Evolutionary conservation across 805 yeast species (phyloP).

Genomic region (Myxozyma geophila): DNA sequence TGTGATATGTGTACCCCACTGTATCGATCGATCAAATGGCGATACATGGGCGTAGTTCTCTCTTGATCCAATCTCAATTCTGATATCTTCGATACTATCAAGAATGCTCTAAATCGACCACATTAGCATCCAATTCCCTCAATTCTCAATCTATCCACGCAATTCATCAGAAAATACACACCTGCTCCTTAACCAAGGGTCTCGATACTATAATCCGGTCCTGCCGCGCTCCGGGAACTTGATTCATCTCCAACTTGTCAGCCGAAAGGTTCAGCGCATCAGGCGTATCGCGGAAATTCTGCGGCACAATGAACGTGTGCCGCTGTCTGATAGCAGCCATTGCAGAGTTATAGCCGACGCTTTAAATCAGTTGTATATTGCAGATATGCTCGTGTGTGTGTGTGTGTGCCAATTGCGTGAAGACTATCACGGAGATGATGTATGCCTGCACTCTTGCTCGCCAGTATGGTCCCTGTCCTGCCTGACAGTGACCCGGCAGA

Average conservation of each 20-base stretch:
- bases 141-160: not conserved
- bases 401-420: too few species aligned
- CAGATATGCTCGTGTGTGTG: too few species aligned
- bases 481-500: not conserved
- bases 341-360: not conserved
- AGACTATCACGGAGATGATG: too few species aligned
- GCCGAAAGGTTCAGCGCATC: slow-evolving; percentile 24
- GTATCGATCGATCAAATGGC: slow-evolving; percentile 30
- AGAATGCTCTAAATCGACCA: slow-evolving; percentile 11
- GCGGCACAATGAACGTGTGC: slow-evolving; percentile 33
- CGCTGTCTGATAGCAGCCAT: slow-evolving; percentile 28
- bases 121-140: not conserved
- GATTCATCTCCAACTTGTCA: slow-evolving; percentile 18
- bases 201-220: slow-evolving; percentile 19
- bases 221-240: slow-evolving; percentile 33
- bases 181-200: slow-evolving; percentile 17
- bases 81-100: slow-evolving; percentile 13
- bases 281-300: slow-evolving; percentile 27
- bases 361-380: too few species aligned
- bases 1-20: slow-evolving; percentile 31
- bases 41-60: slow-evolving; percentile 31
- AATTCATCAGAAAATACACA: not conserved
- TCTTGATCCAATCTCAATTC: slow-evolving; percentile 27
- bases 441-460: too few species aligned
- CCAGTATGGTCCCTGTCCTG: too few species aligned